Evolutionary conservation across 140 eudicot genomes (phyloP), one percentile per base, ranked within the genome.

Genomic region (Flaveria floridana): DNA sequence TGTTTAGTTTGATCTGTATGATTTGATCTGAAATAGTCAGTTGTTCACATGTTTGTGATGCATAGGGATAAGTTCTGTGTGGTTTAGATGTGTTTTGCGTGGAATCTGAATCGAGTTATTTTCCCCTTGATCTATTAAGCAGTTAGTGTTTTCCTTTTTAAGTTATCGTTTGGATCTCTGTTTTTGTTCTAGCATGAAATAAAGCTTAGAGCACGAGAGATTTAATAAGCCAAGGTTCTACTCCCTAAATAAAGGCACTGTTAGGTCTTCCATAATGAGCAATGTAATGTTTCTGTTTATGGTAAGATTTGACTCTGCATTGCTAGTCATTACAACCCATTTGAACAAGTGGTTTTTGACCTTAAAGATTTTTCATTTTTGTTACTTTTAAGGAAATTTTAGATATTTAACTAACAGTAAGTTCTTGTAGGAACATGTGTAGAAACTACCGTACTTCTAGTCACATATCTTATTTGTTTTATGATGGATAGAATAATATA

Each of bases 1-100:
- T 72, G 21, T 34, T 19, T 21, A 30, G 73, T 56, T 51, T 76
- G 80, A 76, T 67, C 74, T 66, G 23, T 68, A 44, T 74, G 47
- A 25, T 61, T 9, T 62, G 62, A 42, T 74, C 16, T 44, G 71
- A 59, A 2, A 25, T 25, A 61, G 62, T 74, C 47, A 21, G 16
- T 25, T 19, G 71, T 73, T 73, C 61, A 37, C 44, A 8, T 13
- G 48, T 73, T 73, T 73, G 53, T 58, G 30, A 18, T 42, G 44
- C 28, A 14, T 21, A 42, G 25, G 59, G 28, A 47, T 14, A 58
- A 41, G 68, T 41, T 58, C 20, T 57, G 56, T 73, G 47, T 68
- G 19, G 41, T 34, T 34, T 34, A 6, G 41, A 34, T 6, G 41
- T 34, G 41, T 34, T 34, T 34, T 34, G 6, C 7, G 41, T 7